Base-by-base conservation (phyloP, 495 filamentous ascomycete genomes). In the Xanthoparmelia taractica region DNA sequence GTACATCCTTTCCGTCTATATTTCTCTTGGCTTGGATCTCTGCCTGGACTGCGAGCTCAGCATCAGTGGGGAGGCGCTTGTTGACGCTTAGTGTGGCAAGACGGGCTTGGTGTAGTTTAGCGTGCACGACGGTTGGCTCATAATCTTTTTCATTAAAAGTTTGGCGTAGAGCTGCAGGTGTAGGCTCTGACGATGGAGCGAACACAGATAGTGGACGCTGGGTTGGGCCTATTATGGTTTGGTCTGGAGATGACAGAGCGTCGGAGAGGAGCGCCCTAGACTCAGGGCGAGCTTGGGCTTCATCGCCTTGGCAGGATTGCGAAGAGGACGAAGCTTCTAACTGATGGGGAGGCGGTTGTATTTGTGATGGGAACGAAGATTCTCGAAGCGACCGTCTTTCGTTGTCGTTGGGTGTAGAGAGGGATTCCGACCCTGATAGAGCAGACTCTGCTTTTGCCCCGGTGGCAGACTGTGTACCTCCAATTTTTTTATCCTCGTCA, bases 91-190 rank as follows among this genome's bases (percentile, higher is more conserved):
- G 75, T 29, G 77, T 72, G 57, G 82, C 78, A 11, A 97, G 86
- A 23, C 85, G 80, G 36, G 82, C 78, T 73, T 97, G 92, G 67
- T 93, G 89, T 15, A 84, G 76, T 68, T 92, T 87, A 36, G 90
- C 89, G 66, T 97, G 91, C 47, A 87, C 89, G 66, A 96, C 84
- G 25, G 88, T 90, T 2, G 92, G 91, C 31, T 88, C 80, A 72
- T 89, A 97, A 66, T 90, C 90, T 25, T 79, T 79, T 61, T 92
- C 89, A 31, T 89, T 81, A 64, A 85, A 83, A 18, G 78, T 71
- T 57, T 77, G 73, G 61, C 79, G 76, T 36, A 90, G 87, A 40
- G 94, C 95, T 25, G 79, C 81, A n/a, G 90, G 93, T 2, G 85
- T 93, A 55, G 79, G 73, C 56, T 77, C 84, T 33, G 83, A 77